Conservation (phyloP, 192 early-diverging fungal species). For the Coemansia sp. region DNA sequence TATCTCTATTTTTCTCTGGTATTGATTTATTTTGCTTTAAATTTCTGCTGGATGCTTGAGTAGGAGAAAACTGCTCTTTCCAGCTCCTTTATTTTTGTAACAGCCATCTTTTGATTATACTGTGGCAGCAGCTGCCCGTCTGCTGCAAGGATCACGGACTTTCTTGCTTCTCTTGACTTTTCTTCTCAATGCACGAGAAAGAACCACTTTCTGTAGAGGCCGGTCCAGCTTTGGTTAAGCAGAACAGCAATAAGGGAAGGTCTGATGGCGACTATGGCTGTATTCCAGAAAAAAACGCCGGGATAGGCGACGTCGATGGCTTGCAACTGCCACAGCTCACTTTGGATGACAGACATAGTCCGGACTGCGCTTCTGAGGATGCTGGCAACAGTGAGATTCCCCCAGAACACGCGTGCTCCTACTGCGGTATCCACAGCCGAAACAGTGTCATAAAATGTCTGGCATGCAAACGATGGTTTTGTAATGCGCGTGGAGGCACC, state of each 20-base stretch:
- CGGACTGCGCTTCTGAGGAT: slow-evolving; percentile 12
- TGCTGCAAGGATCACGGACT: slow-evolving; percentile 1
- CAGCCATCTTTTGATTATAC: background rate
- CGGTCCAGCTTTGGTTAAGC: background rate
- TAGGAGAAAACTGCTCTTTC: background rate
- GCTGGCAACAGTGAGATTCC: slow-evolving; percentile 53
- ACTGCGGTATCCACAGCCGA: slow-evolving; percentile 91
- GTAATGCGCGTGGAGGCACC: slow-evolving; percentile 87
- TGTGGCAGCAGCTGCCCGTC: background rate
- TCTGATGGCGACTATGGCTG: background rate
- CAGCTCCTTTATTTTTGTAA: background rate
- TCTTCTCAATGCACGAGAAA: background rate
- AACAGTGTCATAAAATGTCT: slow-evolving; percentile 90
- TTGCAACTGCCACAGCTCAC: slow-evolving; percentile 40
- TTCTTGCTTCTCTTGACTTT: background rate
- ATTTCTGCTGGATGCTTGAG: background rate
- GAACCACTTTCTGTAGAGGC: background rate
- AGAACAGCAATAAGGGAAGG: background rate
- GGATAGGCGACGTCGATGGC: slow-evolving; percentile 23
- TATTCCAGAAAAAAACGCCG: background rate
- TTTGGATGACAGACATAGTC: slow-evolving; percentile 3
- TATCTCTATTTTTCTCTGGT: background rate
- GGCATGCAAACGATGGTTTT: slow-evolving; percentile 94
- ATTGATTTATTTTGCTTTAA: background rate
- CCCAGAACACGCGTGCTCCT: slow-evolving; percentile 85